Conservation (phyloP, 441 rosid genomes). For the Adansonia madagascariensis region DNA sequence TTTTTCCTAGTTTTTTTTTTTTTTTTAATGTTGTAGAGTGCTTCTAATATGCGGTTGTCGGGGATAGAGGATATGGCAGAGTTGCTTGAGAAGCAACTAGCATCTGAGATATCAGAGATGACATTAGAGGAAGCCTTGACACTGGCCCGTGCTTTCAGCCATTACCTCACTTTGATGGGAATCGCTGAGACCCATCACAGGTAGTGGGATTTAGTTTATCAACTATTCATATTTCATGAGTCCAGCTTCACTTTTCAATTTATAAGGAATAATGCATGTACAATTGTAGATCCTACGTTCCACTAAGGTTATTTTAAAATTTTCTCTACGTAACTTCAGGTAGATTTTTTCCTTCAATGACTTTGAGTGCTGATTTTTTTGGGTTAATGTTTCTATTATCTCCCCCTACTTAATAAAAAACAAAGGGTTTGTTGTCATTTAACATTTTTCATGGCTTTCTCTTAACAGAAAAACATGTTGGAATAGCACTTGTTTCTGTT, state of each 20-base stretch:
- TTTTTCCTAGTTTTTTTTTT: not conserved
- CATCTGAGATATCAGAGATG: conserved; percentile 78
- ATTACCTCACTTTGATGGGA: conserved; percentile 89
- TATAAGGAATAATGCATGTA: conserved; percentile 5
- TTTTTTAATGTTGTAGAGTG: conserved; percentile 57
- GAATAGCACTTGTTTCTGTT: not conserved
- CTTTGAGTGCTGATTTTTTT: not conserved
- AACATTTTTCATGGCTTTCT: conserved; percentile 20
- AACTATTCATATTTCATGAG: conserved; percentile 9
- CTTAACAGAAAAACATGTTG: not conserved
- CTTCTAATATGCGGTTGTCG: conserved; percentile 80
- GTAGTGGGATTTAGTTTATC: conserved; percentile 35
- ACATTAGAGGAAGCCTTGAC: conserved; percentile 84
- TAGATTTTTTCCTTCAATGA: not conserved
- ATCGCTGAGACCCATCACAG: conserved; percentile 96
- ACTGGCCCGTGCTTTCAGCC: conserved; percentile 90
- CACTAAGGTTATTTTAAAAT: not conserved
- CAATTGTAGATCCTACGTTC: not conserved
- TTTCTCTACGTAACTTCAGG: not conserved
- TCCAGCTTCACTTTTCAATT: not conserved
- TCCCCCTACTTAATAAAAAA: not conserved
- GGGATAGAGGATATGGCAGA: conserved; percentile 86
- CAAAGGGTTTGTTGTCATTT: not conserved
- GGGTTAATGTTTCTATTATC: conserved; percentile 2
- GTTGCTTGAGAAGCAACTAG: conserved; percentile 81